Evolutionary conservation across 768 basidiomycete genomes (phyloP), one percentile per base, ranked within the genome.

Genomic region (Macrolepiota fuliginosa): DNA sequence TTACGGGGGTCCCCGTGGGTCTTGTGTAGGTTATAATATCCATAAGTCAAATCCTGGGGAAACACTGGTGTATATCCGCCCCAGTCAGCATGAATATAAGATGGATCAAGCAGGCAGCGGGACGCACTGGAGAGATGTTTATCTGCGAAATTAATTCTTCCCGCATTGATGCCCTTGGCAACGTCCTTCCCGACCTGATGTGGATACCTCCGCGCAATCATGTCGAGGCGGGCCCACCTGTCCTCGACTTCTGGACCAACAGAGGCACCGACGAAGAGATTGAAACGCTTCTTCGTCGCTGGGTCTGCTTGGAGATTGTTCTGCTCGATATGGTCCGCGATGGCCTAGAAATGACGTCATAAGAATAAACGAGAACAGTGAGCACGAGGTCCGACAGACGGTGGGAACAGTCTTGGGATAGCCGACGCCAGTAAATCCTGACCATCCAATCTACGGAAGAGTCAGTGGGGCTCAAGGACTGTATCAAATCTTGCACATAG

Each of bases 151-250:
- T 75, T 73, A 55, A 81, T 81, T 1, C 81, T 72, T 3, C 80
- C 80, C 3, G 72, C 74, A 62, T 82, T 81, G 64, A 81, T 82
- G 2, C 81, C 81, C 62, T 79, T 81, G 0, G 79, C 69, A 29
- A 79, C 72, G 6, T 82, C 79, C 63, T 78, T 81, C 3, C 81
- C 81, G 39, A 81, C 80, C 68, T 82, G 80, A 63, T 82, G 80
- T 22, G 81, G 81, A 64, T 81, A 81, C 4, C 81, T 73, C 35
- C 77, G 75, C 1, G 75, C 70, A 49, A 79, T 78, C 80, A 82
- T 82, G 63, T 82, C 80, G 56, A 81, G 64, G 9, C 66, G 62
- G 4, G 80, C 80, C 81, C 81, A 81, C 40, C 79, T 72, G 54
- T 82, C 80, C 60, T 81, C 80, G 17, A 81, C 76, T 62, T 81